Evolutionary conservation across 495 filamentous ascomycete species (phyloP).

Genomic region (Hypoxylon lenormandii): DNA sequence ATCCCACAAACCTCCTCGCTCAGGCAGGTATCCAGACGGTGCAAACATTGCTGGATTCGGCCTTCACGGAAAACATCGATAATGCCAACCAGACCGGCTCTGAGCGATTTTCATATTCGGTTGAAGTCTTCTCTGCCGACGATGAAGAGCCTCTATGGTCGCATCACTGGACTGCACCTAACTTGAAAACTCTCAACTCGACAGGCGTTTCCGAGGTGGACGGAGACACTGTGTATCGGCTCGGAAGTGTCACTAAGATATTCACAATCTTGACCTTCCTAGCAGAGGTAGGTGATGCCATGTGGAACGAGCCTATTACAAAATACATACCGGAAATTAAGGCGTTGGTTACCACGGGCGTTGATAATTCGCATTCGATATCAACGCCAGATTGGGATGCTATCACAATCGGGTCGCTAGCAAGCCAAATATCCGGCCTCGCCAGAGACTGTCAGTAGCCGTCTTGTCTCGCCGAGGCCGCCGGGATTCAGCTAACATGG

Average conservation of each 20-base stretch:
- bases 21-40: slow-evolving; percentile 46
- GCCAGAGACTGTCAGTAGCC: slow-evolving; percentile 56
- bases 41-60: slow-evolving; percentile 42
- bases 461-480: background rate
- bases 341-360: slow-evolving; percentile 50
- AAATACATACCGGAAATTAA: slow-evolving; percentile 68
- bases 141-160: slow-evolving; percentile 58
- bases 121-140: slow-evolving; percentile 61
- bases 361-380: slow-evolving; percentile 55
- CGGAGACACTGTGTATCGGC: slow-evolving; percentile 60
- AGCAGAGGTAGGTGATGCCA: slow-evolving; percentile 52
- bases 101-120: slow-evolving; percentile 60
- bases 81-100: slow-evolving; percentile 53
- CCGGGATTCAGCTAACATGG: background rate
- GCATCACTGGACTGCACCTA: slow-evolving; percentile 63
- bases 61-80: slow-evolving; percentile 53
- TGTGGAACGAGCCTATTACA: slow-evolving; percentile 58
- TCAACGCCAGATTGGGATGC: slow-evolving; percentile 64
- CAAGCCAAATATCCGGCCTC: slow-evolving; percentile 65
- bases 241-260: slow-evolving; percentile 65
- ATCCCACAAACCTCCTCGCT: slow-evolving; percentile 52
- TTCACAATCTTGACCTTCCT: slow-evolving; percentile 61
- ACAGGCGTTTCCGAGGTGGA: slow-evolving; percentile 57
- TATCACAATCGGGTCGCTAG: slow-evolving; percentile 67
- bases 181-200: slow-evolving; percentile 51